These are phyloP conservation scores for Tolypocladium ophioglossoides DNA, from an alignment of 2,329 filamentous ascomycete species.

Conservation along the genomic window DNA sequence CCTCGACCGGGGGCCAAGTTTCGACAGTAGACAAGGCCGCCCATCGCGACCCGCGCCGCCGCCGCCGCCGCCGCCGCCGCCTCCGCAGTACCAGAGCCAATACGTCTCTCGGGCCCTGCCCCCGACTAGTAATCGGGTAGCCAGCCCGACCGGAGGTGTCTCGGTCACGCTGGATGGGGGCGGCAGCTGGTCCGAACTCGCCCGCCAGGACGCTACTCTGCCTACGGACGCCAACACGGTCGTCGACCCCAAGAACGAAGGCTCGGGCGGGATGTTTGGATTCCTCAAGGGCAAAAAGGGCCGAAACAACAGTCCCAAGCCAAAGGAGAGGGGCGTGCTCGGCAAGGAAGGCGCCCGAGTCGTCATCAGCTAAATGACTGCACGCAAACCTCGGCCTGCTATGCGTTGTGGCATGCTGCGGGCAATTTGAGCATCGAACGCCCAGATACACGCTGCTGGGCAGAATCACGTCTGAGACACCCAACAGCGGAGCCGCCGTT, in stretches of 20 bases:
- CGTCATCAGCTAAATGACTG: constrained; percentile 49
- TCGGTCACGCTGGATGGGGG: constrained; percentile 85
- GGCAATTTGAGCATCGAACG: too few species aligned
- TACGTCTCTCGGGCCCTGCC: constrained; percentile 36
- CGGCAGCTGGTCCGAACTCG: constrained; percentile 85
- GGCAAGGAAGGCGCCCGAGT: constrained; percentile 90
- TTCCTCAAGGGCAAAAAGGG: constrained; percentile 87
- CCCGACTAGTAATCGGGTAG: constrained; percentile 56
- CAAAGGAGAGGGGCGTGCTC: constrained; percentile 83
- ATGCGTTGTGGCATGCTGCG: neutral
- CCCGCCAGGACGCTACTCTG: constrained; percentile 70
- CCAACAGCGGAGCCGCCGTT: neutral
- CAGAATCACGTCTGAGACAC: neutral
- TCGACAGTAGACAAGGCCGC: constrained; percentile 14
- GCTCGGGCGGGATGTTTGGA: constrained; percentile 75
- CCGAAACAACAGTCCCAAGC: constrained; percentile 83
- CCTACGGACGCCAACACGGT: constrained; percentile 52
- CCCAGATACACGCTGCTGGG: neutral
- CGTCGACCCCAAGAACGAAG: constrained; percentile 39
- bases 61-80: too few species aligned
- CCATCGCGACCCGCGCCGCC: constrained; percentile 21
- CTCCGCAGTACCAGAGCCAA: constrained; percentile 35
- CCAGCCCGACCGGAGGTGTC: constrained; percentile 71
- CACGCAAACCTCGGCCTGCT: neutral
- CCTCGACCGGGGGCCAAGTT: constrained; percentile 6